phyloP scores from a whole-genome alignment of 75 land plant species.

The Sequoia sempervirens region DNA sequence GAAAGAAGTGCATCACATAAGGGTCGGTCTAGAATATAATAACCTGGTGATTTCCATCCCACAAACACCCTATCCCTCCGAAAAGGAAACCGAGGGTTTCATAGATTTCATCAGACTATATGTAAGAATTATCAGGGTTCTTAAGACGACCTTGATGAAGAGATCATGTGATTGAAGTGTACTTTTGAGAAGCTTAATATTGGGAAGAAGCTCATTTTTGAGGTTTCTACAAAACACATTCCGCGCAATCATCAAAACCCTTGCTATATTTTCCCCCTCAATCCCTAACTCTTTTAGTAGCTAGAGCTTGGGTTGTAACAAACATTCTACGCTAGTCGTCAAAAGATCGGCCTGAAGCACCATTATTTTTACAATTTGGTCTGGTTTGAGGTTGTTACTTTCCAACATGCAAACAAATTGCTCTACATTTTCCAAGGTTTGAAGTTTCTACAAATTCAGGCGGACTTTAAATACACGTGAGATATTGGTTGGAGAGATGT shows the following conservation, averaged over 20 bases:
- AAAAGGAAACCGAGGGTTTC: conserved; percentile 21
- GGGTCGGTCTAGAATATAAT: conserved; percentile 13
- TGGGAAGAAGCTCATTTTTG: neutral
- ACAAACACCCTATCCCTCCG: conserved; percentile 13
- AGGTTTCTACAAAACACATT: neutral
- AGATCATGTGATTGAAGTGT: conserved; percentile 12
- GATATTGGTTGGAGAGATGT: neutral
- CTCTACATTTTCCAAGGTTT: neutral
- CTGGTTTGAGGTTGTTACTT: no score
- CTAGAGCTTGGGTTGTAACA: neutral
- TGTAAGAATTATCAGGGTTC: conserved; percentile 24
- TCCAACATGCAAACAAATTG: neutral
- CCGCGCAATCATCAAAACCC: neutral
- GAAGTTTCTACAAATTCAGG: neutral
- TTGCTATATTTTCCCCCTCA: neutral
- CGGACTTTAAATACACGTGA: neutral
- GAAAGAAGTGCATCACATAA: conserved; percentile 17
- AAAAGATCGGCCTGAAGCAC: neutral
- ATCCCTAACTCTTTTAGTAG: neutral
- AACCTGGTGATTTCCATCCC: conserved; percentile 12
- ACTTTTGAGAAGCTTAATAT: neutral
- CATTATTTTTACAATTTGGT: neutral
- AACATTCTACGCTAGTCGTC: neutral
- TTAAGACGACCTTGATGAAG: conserved; percentile 12
- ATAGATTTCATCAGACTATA: conserved; percentile 14